Evolutionary conservation across 495 filamentous ascomycete genomes (phyloP).

Genomic region (Annulohypoxylon moriforme): DNA sequence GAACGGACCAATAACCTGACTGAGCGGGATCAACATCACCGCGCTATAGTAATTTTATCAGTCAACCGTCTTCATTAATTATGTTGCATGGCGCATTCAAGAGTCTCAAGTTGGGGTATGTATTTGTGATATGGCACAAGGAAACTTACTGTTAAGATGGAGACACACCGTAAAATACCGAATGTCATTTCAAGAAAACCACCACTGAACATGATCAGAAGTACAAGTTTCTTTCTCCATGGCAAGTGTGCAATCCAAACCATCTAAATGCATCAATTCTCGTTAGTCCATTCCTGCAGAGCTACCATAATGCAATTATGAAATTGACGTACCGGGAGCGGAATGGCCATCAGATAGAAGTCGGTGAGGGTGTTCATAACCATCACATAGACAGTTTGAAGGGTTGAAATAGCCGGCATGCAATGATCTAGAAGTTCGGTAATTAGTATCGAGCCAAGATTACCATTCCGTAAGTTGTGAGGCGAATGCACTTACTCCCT

Average conservation of each 20-base stretch:
- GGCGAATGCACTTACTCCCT: conserved; percentile 58
- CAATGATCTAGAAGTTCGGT: conserved; percentile 34
- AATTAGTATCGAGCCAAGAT: background rate
- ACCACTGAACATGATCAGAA: conserved; percentile 68
- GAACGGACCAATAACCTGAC: conserved; percentile 71
- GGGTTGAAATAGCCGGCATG: conserved; percentile 48
- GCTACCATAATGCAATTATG: background rate
- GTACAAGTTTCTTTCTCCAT: conserved; percentile 62
- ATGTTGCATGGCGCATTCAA: background rate
- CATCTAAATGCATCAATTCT: conserved; percentile 50
- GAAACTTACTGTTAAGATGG: conserved; percentile 63
- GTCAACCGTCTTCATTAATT: background rate
- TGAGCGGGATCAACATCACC: conserved; percentile 61
- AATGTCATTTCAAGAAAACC: conserved; percentile 69
- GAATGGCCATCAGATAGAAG: conserved; percentile 67
- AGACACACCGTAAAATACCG: conserved; percentile 69
- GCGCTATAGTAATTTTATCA: conserved; percentile 20
- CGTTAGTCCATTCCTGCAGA: conserved; percentile 12
- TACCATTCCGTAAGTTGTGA: too few relatives aligned
- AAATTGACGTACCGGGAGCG: conserved; percentile 53
- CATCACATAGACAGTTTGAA: conserved; percentile 53
- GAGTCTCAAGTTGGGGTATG: background rate
- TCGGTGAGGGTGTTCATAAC: conserved; percentile 65
- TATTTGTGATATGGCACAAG: background rate
- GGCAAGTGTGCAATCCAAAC: conserved; percentile 65